Percentiles rank a stretch among this genome's conserved stretches.
These are phyloP conservation scores for Elongisporangium undulatum DNA, from an alignment of 352 stramenopile genomes.

Conservation along the genomic window DNA sequence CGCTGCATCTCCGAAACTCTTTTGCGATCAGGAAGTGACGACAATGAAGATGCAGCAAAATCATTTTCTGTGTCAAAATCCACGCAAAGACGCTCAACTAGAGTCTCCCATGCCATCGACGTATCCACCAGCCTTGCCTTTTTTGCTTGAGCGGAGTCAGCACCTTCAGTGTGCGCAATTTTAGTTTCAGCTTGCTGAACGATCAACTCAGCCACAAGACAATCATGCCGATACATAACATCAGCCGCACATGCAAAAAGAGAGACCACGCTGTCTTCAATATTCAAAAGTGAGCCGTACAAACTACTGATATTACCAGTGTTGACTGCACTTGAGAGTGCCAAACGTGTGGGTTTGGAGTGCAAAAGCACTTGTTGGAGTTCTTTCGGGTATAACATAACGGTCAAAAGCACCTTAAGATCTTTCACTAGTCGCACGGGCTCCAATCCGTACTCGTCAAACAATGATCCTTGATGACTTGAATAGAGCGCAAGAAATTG, in stretches of 20 bases:
- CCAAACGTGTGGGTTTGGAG: slow-evolving; percentile 21
- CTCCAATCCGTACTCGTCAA: slow-evolving; percentile 27
- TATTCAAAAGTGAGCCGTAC: slow-evolving; percentile 15
- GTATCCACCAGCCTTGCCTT: slow-evolving; percentile 10
- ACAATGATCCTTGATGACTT: slow-evolving; percentile 30
- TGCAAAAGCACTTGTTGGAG: slow-evolving; percentile 37
- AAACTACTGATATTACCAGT: slow-evolving; percentile 4
- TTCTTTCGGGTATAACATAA: slow-evolving; percentile 40
- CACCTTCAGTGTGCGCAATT: neutral
- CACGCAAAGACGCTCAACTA: slow-evolving; percentile 34
- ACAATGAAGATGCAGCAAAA: slow-evolving; percentile 15
- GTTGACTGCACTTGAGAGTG: neutral
- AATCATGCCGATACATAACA: slow-evolving; percentile 52
- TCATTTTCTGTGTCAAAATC: slow-evolving; percentile 21
- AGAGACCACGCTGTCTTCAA: slow-evolving; percentile 36
- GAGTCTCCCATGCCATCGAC: slow-evolving; percentile 36
- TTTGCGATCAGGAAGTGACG: slow-evolving; percentile 18
- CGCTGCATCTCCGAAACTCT: slow-evolving; percentile 12
- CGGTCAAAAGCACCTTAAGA: slow-evolving; percentile 30
- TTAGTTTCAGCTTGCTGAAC: slow-evolving; percentile 2
- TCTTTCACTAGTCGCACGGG: slow-evolving; percentile 29
- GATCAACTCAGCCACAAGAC: slow-evolving; percentile 23
- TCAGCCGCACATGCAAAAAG: slow-evolving; percentile 51
- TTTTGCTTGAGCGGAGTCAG: neutral
- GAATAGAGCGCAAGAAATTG: slow-evolving; percentile 54